Base-by-base conservation (phyloP, 495 filamentous ascomycete genomes). In the Delitschia confertaspora region DNA sequence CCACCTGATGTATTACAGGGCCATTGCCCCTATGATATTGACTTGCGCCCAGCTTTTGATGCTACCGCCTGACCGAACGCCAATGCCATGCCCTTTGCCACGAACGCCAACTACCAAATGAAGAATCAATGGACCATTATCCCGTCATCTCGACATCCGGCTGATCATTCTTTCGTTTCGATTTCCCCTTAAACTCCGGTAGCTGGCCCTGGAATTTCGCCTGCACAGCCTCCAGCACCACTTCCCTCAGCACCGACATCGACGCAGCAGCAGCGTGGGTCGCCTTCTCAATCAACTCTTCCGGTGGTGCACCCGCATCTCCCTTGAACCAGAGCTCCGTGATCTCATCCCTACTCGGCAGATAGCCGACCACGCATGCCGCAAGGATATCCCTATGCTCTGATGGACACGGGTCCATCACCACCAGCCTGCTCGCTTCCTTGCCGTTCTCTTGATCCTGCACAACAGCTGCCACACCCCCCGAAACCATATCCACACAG, bases 241-340 rank as follows among this genome's bases (percentile, higher is more conserved):
- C 74, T 29, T 75, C 73, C 29, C 67, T 65, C 32, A 83, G 63
- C 21, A 84, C 80, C 19, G 66, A 58, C 51, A 78, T 65, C 11
- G 73, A 68, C 9, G 72, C 72, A 13, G 67, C 58, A 36, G 80
- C 79, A 21, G 79, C 78, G 62, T 79, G 70, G 5, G 81, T 74
- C 26, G 79, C 79, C 23, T 68, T 71, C 49, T 83, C 78, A 21
- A 80, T 64, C 45, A 84, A 60, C 19, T 65, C 61, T 22, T 82
- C 75, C 13, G 57, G 64, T 42, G 65, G 61, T 2, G 63, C 67
- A 22, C 63, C 60, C 8, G 74, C 66, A 55, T 81, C 72, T 3
- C 93, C 89, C 69, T 87, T 95, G 39, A 88, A 75, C 91, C 93
- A 98, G 9, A 95, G 56, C 56, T 91, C 84, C 7, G 88, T 95